These are phyloP conservation scores for Themeda triandra DNA, from an alignment of 176 grass and related monocot genomes.

Conservation along the genomic window DNA sequence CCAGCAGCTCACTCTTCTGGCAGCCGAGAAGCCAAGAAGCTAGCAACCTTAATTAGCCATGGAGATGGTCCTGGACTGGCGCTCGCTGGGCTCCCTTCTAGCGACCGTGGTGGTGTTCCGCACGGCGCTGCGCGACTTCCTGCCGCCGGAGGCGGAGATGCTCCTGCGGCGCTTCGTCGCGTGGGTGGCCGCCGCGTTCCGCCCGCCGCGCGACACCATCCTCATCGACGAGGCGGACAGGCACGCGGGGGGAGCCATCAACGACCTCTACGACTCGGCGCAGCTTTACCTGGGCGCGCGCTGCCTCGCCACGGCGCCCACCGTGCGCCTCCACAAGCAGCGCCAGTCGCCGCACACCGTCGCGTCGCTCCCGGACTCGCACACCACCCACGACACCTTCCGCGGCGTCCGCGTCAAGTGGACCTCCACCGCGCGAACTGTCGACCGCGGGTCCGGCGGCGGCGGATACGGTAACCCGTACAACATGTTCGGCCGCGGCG, in stretches of 20 bases:
- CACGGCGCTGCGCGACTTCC: slow-evolving; percentile 49
- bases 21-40: too few relatives aligned
- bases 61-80: too few relatives aligned
- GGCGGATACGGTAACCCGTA: background rate
- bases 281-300: slow-evolving; percentile 53
- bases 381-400: slow-evolving; percentile 56
- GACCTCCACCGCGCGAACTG: slow-evolving; percentile 44
- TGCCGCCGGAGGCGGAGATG: slow-evolving; percentile 50
- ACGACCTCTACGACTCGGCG: slow-evolving; percentile 60
- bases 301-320: slow-evolving; percentile 43
- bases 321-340: slow-evolving; percentile 59
- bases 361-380: slow-evolving; percentile 56
- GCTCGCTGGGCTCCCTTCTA: slow-evolving; percentile 53
- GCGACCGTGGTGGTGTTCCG: slow-evolving; percentile 64
- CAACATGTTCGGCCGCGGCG: background rate
- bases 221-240: slow-evolving; percentile 73
- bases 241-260: slow-evolving; percentile 3
- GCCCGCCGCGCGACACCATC: slow-evolving; percentile 37
- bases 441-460: background rate
- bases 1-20: background rate
- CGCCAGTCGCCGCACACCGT: slow-evolving; percentile 18
- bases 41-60: too few relatives aligned
- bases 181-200: slow-evolving; percentile 10
- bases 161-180: slow-evolving; percentile 26
- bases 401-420: slow-evolving; percentile 45